Conservation (phyloP, 2,329 filamentous ascomycete species). For the Fusarium nodosum region DNA sequence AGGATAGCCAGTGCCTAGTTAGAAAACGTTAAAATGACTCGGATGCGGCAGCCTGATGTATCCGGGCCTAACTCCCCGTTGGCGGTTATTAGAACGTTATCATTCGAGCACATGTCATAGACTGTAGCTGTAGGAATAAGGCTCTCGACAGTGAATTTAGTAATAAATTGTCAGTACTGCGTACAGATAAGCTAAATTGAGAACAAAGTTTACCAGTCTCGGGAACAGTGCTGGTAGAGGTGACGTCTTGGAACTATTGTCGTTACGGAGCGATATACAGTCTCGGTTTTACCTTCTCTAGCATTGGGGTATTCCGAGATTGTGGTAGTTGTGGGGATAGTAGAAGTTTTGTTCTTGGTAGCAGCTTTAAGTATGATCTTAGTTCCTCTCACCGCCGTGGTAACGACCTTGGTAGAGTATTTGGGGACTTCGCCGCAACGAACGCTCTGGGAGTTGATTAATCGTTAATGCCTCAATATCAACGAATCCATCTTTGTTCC, state of each 20-base stretch:
- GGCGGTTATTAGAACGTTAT: not conserved
- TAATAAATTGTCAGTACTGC: not conserved
- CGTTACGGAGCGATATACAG: not conserved
- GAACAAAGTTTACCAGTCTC: not conserved
- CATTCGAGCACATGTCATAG: not conserved
- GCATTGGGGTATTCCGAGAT: not conserved
- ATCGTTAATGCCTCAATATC: too few species aligned
- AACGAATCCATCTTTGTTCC: too few species aligned
- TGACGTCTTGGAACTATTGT: not conserved
- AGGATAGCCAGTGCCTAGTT: not conserved
- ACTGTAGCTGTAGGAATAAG: not conserved
- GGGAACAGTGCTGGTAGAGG: not conserved
- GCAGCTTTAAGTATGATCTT: not conserved
- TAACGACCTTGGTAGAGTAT: slow-evolving; percentile 1
- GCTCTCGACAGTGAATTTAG: not conserved
- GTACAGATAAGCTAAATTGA: not conserved
- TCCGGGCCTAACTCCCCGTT: not conserved
- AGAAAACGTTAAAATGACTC: not conserved
- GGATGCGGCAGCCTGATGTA: not conserved
- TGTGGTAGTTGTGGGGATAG: not conserved
- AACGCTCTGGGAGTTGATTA: not conserved
- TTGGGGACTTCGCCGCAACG: not conserved
- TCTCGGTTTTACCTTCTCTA: not conserved
- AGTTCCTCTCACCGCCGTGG: not conserved
- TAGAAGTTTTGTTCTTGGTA: not conserved